phyloP scores from a whole-genome alignment of 148 eudicot species.

The Cornus suecica region DNA sequence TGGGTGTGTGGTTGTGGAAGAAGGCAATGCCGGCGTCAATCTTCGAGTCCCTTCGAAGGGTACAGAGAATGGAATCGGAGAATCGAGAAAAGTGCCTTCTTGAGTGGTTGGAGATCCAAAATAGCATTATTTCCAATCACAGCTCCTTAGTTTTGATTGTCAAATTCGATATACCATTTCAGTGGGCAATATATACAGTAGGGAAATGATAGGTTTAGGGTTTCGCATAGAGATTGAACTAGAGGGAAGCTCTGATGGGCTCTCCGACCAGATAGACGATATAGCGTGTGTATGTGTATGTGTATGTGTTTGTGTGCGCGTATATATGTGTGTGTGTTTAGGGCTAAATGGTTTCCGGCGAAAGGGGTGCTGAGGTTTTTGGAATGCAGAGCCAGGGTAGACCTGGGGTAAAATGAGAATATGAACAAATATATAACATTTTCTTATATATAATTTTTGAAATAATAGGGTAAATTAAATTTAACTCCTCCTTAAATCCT shows the following conservation, averaged over 20 bases:
- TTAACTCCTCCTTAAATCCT: too few relatives aligned
- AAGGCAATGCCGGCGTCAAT: slow-evolving; percentile 19
- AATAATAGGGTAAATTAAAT: too few relatives aligned
- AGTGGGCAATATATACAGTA: neutral
- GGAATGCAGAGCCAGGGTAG: neutral
- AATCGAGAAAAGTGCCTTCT: neutral
- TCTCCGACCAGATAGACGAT: neutral
- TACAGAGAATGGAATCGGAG: neutral
- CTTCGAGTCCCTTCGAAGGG: slow-evolving; percentile 20
- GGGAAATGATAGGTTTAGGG: neutral
- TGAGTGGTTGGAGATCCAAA: slow-evolving; percentile 14
- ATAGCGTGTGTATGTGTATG: neutral
- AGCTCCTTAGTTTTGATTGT: neutral
- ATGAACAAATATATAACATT: too few relatives aligned
- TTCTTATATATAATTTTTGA: too few relatives aligned
- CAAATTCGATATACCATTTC: slow-evolving; percentile 13
- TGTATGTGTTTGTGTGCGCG: neutral
- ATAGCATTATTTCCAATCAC: slow-evolving; percentile 30
- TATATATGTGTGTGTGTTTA: neutral
- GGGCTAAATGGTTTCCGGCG: neutral
- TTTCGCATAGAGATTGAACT: neutral
- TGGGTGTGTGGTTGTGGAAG: slow-evolving; percentile 20
- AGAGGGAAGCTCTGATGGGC: neutral
- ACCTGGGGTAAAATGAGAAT: neutral
- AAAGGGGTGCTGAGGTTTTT: neutral